These are phyloP conservation scores for Penicillium vulpinum DNA, from an alignment of 2,329 filamentous ascomycete species.

Conservation along the genomic window DNA sequence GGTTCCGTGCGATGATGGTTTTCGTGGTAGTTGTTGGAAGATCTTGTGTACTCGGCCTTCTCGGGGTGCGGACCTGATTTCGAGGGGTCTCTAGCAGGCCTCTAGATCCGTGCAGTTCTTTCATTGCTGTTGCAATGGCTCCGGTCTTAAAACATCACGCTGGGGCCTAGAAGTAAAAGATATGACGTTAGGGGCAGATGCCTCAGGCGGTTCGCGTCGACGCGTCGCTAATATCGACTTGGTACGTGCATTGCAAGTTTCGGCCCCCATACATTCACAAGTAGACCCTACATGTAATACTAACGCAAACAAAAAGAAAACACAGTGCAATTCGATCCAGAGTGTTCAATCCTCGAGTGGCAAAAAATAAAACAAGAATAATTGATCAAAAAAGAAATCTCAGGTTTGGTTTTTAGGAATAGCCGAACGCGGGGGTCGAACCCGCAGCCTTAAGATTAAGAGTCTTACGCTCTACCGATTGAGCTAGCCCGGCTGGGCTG, in stretches of 20 bases:
- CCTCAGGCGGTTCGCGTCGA: constrained; percentile 6
- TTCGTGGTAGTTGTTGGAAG: constrained; percentile 16
- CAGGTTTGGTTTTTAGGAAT: constrained; percentile 20
- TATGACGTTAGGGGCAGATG: constrained; percentile 19
- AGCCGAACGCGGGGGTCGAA: constrained; percentile 47
- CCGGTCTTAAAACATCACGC: constrained; percentile 14
- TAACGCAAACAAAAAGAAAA: neutral
- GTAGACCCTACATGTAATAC: too few relatives aligned
- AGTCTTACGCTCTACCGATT: constrained; percentile 46
- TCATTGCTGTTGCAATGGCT: constrained; percentile 30
- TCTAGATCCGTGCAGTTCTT: constrained; percentile 17
- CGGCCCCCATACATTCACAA: neutral
- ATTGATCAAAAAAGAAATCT: constrained; percentile 5
- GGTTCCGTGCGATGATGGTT: constrained; percentile 14
- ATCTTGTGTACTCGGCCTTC: constrained; percentile 14
- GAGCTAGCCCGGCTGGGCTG: constrained; percentile 46
- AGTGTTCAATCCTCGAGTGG: neutral
- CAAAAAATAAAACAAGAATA: too few relatives aligned
- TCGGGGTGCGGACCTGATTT: constrained; percentile 25
- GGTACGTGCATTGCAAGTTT: constrained; percentile 2
- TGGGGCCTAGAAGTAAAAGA: neutral
- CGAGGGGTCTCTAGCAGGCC: constrained; percentile 16
- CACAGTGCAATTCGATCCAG: neutral
- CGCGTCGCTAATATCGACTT: constrained; percentile 10
- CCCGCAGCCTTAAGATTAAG: constrained; percentile 40